Conservation (phyloP, 768 basidiomycete species). For the Mycena vitilis region DNA sequence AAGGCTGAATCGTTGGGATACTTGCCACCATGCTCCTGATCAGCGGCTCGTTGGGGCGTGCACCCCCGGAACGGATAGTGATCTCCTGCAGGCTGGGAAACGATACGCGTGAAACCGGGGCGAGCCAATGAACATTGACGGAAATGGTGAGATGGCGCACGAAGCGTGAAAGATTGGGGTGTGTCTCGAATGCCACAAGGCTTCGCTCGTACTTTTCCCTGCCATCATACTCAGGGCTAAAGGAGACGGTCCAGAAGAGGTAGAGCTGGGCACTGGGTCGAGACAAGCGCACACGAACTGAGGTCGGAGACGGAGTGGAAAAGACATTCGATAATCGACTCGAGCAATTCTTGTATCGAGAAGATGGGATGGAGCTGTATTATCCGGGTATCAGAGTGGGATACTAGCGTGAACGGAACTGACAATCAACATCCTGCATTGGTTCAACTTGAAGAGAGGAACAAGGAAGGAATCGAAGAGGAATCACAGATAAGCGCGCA, state of each 20-base stretch:
- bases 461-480: no score
- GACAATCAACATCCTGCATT: no score
- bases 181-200: neutral
- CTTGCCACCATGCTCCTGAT: neutral
- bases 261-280: neutral
- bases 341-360: constrained; percentile 6
- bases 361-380: constrained; percentile 2
- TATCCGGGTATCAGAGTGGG: no score
- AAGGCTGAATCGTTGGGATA: neutral
- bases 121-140: neutral
- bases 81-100: constrained; percentile 12
- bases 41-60: neutral
- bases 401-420: no score
- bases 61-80: constrained; percentile 1
- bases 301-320: neutral
- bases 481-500: no score
- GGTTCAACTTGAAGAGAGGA: no score
- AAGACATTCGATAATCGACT: constrained; percentile 11
- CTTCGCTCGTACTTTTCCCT: neutral
- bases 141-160: constrained; percentile 16
- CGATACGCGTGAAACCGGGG: neutral
- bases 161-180: constrained; percentile 2
- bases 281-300: constrained; percentile 4
- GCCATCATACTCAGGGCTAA: neutral
- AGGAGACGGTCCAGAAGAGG: neutral